Evolutionary conservation across 2,329 filamentous ascomycete species (phyloP).

Genomic region (Atkinsonella texensis): DNA sequence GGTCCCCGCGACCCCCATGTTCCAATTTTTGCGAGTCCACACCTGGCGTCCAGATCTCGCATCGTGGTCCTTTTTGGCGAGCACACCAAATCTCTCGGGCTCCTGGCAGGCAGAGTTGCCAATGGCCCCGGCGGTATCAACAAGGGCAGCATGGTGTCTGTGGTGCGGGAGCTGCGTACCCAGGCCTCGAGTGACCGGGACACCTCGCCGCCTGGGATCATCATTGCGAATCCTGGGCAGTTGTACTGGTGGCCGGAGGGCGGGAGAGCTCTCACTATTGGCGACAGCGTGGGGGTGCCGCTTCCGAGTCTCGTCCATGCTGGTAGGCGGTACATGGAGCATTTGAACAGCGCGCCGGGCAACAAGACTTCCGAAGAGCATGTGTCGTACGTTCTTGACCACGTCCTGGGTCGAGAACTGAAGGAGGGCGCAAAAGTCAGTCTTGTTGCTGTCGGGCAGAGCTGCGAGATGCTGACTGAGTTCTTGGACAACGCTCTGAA

Average conservation of each 20-base stretch:
- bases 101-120: conserved; percentile 59
- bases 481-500: conserved; percentile 46
- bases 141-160: conserved; percentile 55
- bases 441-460: conserved; percentile 59
- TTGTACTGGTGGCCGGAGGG: conserved; percentile 61
- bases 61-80: conserved; percentile 69
- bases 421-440: conserved; percentile 45
- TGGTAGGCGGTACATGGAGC: conserved; percentile 36
- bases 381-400: conserved; percentile 52
- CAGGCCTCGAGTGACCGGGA: conserved; percentile 23
- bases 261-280: conserved; percentile 45
- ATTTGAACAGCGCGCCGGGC: conserved; percentile 48
- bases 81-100: conserved; percentile 56
- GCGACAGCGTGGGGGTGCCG: conserved; percentile 45
- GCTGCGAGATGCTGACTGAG: conserved; percentile 42
- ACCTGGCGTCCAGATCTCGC: conserved; percentile 17
- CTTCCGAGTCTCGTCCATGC: conserved; percentile 50
- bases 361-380: conserved; percentile 50
- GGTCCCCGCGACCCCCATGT: conserved; percentile 42
- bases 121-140: conserved; percentile 53
- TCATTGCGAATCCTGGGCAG: conserved; percentile 71
- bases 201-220: conserved; percentile 39
- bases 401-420: conserved; percentile 42
- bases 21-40: conserved; percentile 43
- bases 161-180: conserved; percentile 37